phyloP scores from a whole-genome alignment of 768 basidiomycete genomes.

The Mycena vulgaris region DNA sequence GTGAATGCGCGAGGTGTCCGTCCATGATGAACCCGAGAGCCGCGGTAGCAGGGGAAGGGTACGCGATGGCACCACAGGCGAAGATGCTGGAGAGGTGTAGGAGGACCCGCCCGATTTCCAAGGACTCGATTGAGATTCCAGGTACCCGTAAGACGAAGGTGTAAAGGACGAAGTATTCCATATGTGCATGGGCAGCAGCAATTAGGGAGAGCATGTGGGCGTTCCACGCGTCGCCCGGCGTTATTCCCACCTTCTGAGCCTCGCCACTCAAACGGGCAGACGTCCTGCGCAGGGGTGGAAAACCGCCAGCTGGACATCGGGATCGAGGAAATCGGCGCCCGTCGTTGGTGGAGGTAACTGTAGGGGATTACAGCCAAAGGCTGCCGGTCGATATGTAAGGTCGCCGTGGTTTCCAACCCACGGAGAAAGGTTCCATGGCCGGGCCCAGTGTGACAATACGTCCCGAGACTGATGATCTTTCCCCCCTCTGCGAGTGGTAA shows the following conservation, averaged over 20 bases:
- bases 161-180: too few relatives aligned
- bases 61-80: conserved; percentile 43
- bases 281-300: too few relatives aligned
- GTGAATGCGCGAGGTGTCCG: conserved; percentile 11
- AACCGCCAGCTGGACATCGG: too few relatives aligned
- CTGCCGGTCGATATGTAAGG: conserved; percentile 4
- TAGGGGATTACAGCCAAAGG: too few relatives aligned
- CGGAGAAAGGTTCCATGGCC: conserved; percentile 47
- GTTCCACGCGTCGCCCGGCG: too few relatives aligned
- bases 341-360: too few relatives aligned
- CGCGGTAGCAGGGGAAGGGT: conserved; percentile 34
- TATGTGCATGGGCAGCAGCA: too few relatives aligned
- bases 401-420: conserved; percentile 46
- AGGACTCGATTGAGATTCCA: conserved; percentile 18
- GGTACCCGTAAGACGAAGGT: conserved; percentile 30
- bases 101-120: conserved; percentile 25
- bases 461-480: conserved; percentile 42
- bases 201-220: too few relatives aligned
- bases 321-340: too few relatives aligned
- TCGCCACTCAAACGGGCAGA: too few relatives aligned
- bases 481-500: conserved; percentile 42
- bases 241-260: too few relatives aligned
- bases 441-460: conserved; percentile 47
- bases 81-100: conserved; percentile 42
- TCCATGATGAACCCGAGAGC: conserved; percentile 46